A percentile compares a stretch with the other conserved stretches of the same genome.
Evolutionary conservation across 1,284 basidiomycete species (phyloP).

Genomic region (Fomitopsis schrenkii): DNA sequence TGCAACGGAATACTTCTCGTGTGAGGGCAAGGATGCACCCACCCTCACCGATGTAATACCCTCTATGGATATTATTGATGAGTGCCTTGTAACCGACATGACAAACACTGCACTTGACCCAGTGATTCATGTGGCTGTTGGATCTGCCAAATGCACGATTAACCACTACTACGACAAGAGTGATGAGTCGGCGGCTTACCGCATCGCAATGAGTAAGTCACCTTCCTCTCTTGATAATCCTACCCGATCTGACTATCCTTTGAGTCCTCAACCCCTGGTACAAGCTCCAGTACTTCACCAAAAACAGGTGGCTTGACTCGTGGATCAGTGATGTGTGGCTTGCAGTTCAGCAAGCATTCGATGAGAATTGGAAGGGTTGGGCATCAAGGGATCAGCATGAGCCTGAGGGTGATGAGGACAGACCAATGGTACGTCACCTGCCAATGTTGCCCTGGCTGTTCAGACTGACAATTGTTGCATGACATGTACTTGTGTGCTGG

Average conservation of each 20-base stretch:
- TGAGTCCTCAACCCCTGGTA: background rate
- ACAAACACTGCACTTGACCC: background rate
- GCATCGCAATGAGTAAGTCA: slow-evolving; percentile 14
- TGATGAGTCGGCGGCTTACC: slow-evolving; percentile 9
- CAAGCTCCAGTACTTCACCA: background rate
- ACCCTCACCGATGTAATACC: slow-evolving; percentile 26
- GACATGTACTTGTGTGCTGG: no score
- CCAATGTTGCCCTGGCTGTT: no score
- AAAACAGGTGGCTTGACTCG: background rate
- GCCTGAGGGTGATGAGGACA: no score
- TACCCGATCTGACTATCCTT: no score
- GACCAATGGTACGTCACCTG: no score
- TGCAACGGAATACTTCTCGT: background rate
- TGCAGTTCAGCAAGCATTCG: background rate
- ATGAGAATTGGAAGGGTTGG: background rate
- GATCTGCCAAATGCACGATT: background rate
- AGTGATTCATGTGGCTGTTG: background rate
- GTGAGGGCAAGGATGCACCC: background rate
- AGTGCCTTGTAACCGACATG: slow-evolving; percentile 5
- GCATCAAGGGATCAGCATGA: no score
- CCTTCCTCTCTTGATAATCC: background rate
- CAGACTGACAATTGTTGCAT: no score
- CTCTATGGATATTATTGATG: slow-evolving; percentile 25
- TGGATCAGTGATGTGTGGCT: background rate
- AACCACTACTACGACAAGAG: slow-evolving; percentile 17